Base-by-base conservation (phyloP, 2,329 filamentous ascomycete genomes). In the Trichophyton schoenleinii region DNA sequence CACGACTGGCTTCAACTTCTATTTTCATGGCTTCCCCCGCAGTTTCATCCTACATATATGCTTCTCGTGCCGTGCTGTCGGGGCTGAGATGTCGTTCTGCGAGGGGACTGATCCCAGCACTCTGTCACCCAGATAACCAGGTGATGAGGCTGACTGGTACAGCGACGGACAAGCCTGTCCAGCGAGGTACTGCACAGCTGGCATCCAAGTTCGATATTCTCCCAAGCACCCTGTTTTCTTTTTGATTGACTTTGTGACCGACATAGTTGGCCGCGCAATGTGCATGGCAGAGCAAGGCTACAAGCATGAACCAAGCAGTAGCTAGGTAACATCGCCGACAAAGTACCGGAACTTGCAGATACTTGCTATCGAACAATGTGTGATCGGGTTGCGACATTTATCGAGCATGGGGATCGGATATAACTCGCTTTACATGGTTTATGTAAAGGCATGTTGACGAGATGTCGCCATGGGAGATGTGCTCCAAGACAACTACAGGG, bases 71-170 rank as follows among this genome's bases (percentile, higher is more conserved):
- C 13, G 13, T 55, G 20, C 46, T 55, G 5, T 55, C 20, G 11
- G 22, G 13, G 11, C 52, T 55, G 28, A 55, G 28, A 15, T 55
- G 52, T 55, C 38, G 52, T 28, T 20, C 9, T 55, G 52, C 52
- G n/a, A 44, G 15, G 34, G 34, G 25, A 53, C 48, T 53, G 13
- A 28, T 31, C 48, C 48, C 25, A 28, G 15, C 22, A 13, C 11
- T 34, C 48, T 13, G 48, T 36, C 25, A 55, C 15, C 15, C 52
- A 55, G 25, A 55, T 31, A 28, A 55, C 28, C 28, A 31, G n/a
- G 52, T 36, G 52, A 36, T 55, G 31, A 55, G 52, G 52, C 52
- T 55, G 52, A 55, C 38, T 55, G 52, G 28, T 55, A 55, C 28
- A 15, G 31, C n/a, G 28, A 36, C 15, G 8, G 28, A 38, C 52